A percentile compares a stretch with the other conserved stretches of the same genome.
These are phyloP conservation scores for Prorocentrum cordatum DNA, from an alignment of 169 alveolate species.

Conservation along the genomic window DNA sequence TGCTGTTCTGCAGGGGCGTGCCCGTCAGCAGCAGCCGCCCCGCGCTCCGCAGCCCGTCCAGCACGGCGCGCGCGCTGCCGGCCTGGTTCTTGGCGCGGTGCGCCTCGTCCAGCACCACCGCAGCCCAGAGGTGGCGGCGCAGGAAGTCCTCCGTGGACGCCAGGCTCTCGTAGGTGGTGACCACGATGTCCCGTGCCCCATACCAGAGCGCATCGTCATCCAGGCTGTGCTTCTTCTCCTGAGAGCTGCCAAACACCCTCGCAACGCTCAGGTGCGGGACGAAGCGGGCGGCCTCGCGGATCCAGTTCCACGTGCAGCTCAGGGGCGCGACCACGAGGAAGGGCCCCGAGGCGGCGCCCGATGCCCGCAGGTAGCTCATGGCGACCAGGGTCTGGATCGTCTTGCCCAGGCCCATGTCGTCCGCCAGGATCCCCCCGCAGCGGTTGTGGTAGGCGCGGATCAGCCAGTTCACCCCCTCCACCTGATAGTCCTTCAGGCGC, in stretches of 20 bases:
- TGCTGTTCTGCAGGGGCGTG: slow-evolving; percentile 92
- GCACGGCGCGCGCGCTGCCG: slow-evolving; percentile 81
- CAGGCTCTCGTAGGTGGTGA: slow-evolving; percentile 89
- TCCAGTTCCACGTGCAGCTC: slow-evolving; percentile 93
- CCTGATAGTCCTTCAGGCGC: slow-evolving; percentile 84
- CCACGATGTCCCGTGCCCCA: slow-evolving; percentile 84
- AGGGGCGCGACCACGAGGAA: slow-evolving; percentile 92
- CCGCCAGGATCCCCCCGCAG: slow-evolving; percentile 88
- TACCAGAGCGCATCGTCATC: slow-evolving; percentile 76
- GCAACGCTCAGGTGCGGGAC: slow-evolving; percentile 83
- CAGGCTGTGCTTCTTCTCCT: slow-evolving; percentile 83
- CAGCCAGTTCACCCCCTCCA: slow-evolving; percentile 86
- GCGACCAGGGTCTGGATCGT: slow-evolving; percentile 86
- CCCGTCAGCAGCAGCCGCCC: slow-evolving; percentile 91
- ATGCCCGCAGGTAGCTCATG: slow-evolving; percentile 75
- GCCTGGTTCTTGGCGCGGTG: slow-evolving; percentile 96
- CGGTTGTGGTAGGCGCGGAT: slow-evolving; percentile 79
- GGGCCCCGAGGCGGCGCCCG: slow-evolving; percentile 85
- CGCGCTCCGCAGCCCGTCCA: slow-evolving; percentile 52
- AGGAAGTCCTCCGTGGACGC: slow-evolving; percentile 81
- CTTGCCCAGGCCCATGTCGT: slow-evolving; percentile 90
- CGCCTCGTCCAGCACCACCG: slow-evolving; percentile 78
- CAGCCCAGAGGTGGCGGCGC: slow-evolving; percentile 18
- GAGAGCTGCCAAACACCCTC: slow-evolving; percentile 83
- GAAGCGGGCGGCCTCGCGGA: slow-evolving; percentile 86